A percentile compares a stretch with the other conserved stretches of the same genome.
Conservation (phyloP, 441 rosid genomes). For the Sinapis alba region DNA sequence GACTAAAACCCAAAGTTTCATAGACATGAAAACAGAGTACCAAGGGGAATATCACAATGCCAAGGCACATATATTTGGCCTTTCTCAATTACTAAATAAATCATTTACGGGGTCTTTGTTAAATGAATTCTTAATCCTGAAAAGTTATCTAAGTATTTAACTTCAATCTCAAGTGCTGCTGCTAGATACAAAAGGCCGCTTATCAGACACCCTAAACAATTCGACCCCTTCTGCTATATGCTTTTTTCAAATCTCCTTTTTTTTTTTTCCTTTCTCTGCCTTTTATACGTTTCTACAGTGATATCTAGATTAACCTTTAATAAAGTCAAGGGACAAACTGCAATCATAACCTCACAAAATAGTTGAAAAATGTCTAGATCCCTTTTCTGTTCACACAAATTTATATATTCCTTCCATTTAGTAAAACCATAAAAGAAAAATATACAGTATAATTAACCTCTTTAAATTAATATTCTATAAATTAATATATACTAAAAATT, state of each 20-base stretch:
- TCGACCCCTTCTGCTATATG: conserved; percentile 42
- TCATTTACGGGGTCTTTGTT: conserved; percentile 1
- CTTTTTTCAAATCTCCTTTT: conserved; percentile 38
- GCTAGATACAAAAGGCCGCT: conserved; percentile 34
- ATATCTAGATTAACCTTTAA: conserved; percentile 39
- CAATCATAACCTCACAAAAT: conserved; percentile 27
- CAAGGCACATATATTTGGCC: conserved; percentile 28
- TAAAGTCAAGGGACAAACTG: conserved; percentile 52
- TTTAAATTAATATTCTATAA: too few species aligned
- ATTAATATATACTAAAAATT: too few species aligned
- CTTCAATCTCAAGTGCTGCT: conserved; percentile 35
- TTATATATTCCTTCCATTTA: background rate
- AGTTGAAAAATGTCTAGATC: conserved; percentile 10
- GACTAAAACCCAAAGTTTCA: background rate
- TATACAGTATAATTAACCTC: too few species aligned
- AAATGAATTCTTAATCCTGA: conserved; percentile 17
- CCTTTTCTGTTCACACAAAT: background rate
- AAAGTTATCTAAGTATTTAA: conserved; percentile 39
- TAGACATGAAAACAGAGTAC: conserved; percentile 11
- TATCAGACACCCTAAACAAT: conserved; percentile 47
- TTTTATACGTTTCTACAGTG: conserved; percentile 38
- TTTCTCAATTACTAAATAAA: conserved; percentile 12
- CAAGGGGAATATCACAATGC: conserved; percentile 32
- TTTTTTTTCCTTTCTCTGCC: conserved; percentile 13
- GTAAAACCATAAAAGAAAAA: background rate